Base-by-base conservation (phyloP, 805 yeast species). In the Ogataea pini region DNA sequence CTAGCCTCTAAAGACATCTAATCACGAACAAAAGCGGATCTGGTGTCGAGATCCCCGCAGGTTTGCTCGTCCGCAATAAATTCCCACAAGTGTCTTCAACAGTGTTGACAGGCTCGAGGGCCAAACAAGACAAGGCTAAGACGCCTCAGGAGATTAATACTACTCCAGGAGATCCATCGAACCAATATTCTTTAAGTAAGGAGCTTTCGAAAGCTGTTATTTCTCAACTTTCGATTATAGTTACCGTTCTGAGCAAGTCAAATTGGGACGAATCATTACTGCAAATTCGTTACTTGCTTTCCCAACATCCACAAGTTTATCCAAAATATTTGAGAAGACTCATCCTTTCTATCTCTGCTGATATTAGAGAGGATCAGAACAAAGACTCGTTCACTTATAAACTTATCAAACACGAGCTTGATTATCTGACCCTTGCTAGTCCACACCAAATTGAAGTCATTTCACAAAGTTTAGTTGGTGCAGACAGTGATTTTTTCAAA, bases 161-260 rank as follows among this genome's bases (percentile, higher is more conserved):
- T 22, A 13, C 24, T 34, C 20, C 37, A 34, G 34, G 20, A 16
- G 36, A 32, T 14, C n/a, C 43, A 25, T 42, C 45, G 20, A 40
- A 31, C 33, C 34, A 34, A 38, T n/a, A 51, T 16, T 45, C 55
- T 9, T 28, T 55, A 25, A 25, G 55, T 16, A 47, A 46, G 40
- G 59, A 55, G 36, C 42, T 60, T 24, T 32, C 41, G 38, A 56
- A 51, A 49, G 71, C 78, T 44, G 65, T 75, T 38, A 60, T 74
- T 49, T 75, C 81, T 29, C 89, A 84, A 64, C 60, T 84, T 36
- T 71, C 78, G 16, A 70, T 83, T 42, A 65, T 82, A 42, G 67
- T 77, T 42, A 68, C 78, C 32, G 73, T 78, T 18, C 65, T 76
- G 51, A 62, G 70, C 27, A 64, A 65, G 19, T 64, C 65, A 18